A percentile compares a stretch with the other conserved stretches of the same genome.
Conservation (phyloP, 2,329 filamentous ascomycete species). For the Xylariales sp. region DNA sequence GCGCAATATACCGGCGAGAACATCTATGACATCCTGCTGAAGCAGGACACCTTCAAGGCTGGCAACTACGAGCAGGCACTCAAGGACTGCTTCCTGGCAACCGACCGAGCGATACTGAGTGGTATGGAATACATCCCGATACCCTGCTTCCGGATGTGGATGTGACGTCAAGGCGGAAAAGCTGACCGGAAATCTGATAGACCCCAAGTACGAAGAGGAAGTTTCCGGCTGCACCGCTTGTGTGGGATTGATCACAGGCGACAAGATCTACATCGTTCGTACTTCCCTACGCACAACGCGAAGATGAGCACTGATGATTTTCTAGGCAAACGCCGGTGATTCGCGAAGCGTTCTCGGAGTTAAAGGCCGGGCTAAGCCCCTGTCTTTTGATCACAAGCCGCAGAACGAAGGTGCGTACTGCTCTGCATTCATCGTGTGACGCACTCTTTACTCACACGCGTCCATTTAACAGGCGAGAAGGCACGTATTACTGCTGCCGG, state of each 20-base stretch:
- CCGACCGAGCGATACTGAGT: slow-evolving; percentile 90
- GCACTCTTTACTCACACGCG: slow-evolving; percentile 5
- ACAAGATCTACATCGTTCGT: slow-evolving; percentile 94
- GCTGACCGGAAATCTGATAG: slow-evolving; percentile 40
- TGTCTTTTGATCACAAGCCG: slow-evolving; percentile 99
- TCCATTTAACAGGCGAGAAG: slow-evolving; percentile 67
- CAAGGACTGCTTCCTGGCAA: slow-evolving; percentile 95
- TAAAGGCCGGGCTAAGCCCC: slow-evolving; percentile 92
- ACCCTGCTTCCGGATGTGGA: no score
- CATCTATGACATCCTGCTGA: slow-evolving; percentile 89
- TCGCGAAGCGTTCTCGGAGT: slow-evolving; percentile 92
- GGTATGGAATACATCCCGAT: slow-evolving; percentile 65
- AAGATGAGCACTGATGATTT: no score
- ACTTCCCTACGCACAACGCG: slow-evolving; percentile 11
- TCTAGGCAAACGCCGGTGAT: slow-evolving; percentile 91
- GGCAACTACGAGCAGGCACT: slow-evolving; percentile 92
- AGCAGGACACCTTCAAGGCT: slow-evolving; percentile 88
- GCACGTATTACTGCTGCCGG: slow-evolving; percentile 92
- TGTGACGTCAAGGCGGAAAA: background rate
- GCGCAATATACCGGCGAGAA: slow-evolving; percentile 89
- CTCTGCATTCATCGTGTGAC: no score
- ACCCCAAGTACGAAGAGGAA: slow-evolving; percentile 95
- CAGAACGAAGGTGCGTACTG: slow-evolving; percentile 79
- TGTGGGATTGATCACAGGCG: slow-evolving; percentile 79
- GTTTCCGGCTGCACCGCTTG: slow-evolving; percentile 97